Conservation (phyloP, 2,329 filamentous ascomycete genomes). For the Phoma herbarum region DNA sequence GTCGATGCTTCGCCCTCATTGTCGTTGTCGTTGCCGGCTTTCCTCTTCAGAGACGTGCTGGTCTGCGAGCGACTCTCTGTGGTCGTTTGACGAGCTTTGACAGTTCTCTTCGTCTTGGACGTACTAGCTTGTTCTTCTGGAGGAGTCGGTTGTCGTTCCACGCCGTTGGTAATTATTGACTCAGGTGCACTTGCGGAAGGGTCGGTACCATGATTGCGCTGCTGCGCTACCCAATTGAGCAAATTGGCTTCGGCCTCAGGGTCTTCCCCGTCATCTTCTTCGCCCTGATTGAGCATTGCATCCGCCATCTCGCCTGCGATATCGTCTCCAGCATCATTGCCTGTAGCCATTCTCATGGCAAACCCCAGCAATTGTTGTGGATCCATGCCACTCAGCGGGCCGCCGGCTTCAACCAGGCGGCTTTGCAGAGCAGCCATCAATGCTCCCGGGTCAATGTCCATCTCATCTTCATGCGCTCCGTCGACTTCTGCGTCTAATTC, state of each 20-base stretch:
- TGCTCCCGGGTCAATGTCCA: slow-evolving; percentile 50
- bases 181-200: slow-evolving; percentile 16
- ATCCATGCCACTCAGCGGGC: slow-evolving; percentile 52
- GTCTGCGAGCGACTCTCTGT: slow-evolving; percentile 10
- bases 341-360: slow-evolving; percentile 56
- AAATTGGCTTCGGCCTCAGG: slow-evolving; percentile 41
- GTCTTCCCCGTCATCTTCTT: slow-evolving; percentile 45
- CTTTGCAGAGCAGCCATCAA: slow-evolving; percentile 49
- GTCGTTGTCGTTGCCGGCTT: slow-evolving; percentile 31
- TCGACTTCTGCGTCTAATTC: slow-evolving; percentile 26
- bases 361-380: slow-evolving; percentile 54
- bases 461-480: slow-evolving; percentile 26
- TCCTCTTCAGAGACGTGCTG: slow-evolving; percentile 45
- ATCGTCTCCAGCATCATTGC: slow-evolving; percentile 53
- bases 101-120: background rate
- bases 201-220: slow-evolving; percentile 36
- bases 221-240: slow-evolving; percentile 45
- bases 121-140: slow-evolving; percentile 19
- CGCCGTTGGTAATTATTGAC: slow-evolving; percentile 22
- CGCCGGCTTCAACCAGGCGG: slow-evolving; percentile 46
- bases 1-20: slow-evolving; percentile 21
- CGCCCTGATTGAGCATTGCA: slow-evolving; percentile 51
- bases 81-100: background rate
- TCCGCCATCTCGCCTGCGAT: slow-evolving; percentile 55
- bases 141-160: slow-evolving; percentile 31